These are phyloP conservation scores for Aphanomyces stellatus DNA, from an alignment of 352 stramenopile species.

Conservation along the genomic window DNA sequence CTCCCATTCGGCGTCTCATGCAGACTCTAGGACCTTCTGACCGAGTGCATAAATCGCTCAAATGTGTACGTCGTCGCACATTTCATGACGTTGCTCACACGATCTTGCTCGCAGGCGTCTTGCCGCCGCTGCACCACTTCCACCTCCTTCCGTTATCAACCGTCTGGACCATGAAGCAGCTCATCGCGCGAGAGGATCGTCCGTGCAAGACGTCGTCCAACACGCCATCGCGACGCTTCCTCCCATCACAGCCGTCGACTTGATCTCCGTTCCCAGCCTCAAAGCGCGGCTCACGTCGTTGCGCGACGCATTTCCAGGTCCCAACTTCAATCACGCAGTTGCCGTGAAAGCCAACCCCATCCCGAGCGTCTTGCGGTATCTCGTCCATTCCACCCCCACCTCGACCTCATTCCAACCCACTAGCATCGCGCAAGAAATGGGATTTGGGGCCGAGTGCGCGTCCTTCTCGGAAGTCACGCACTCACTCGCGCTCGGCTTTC, in stretches of 20 bases:
- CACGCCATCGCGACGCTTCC: conserved; percentile 44
- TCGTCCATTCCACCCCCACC: not conserved
- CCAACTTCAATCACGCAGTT: conserved; percentile 62
- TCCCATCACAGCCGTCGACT: conserved; percentile 40
- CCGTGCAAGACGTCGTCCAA: conserved; percentile 38
- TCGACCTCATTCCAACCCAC: not conserved
- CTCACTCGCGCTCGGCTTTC: conserved; percentile 59
- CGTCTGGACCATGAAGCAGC: conserved; percentile 18
- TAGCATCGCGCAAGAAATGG: conserved; percentile 30
- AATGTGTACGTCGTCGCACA: no score
- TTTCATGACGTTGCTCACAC: no score
- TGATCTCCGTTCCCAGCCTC: conserved; percentile 56
- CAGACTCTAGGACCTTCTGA: no score
- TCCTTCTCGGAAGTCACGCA: conserved; percentile 78
- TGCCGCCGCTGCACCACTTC: no score
- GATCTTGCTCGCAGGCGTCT: no score
- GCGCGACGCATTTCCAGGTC: conserved; percentile 39
- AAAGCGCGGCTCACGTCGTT: conserved; percentile 52
- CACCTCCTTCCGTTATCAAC: no score
- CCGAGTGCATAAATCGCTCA: no score
- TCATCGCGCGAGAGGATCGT: conserved; percentile 29
- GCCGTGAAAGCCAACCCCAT: conserved; percentile 78
- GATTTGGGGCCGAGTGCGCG: conserved; percentile 73
- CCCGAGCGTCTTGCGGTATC: conserved; percentile 41
- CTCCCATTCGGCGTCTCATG: no score